These are phyloP conservation scores for Streptanthus diversifolius DNA, from an alignment of 345 rosid species.

Conservation along the genomic window DNA sequence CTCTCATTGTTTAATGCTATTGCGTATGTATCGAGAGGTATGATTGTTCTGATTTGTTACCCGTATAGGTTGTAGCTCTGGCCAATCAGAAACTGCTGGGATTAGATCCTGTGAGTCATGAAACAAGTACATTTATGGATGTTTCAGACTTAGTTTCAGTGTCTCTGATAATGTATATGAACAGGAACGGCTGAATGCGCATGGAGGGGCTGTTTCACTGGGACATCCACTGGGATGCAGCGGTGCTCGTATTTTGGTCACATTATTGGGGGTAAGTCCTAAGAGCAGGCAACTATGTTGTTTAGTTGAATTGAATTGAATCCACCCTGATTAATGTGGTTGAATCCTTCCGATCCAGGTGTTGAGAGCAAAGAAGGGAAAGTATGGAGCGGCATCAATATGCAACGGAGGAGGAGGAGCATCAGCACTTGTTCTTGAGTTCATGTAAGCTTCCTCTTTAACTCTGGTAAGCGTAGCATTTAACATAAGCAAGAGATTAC, in stretches of 20 bases:
- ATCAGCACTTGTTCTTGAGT: conserved; percentile 81
- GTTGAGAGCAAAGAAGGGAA: conserved; percentile 71
- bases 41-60: conserved; percentile 13
- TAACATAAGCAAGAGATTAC: background rate
- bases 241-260: conserved; percentile 88
- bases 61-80: conserved; percentile 74
- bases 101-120: conserved; percentile 71
- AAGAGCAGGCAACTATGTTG: conserved; percentile 6
- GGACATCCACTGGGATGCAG: conserved; percentile 99
- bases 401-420: conserved; percentile 99
- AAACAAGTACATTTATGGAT: background rate
- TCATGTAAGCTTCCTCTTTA: conserved; percentile 53
- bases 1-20: conserved; percentile 7
- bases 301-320: background rate
- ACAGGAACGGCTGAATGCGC: conserved; percentile 72
- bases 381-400: conserved; percentile 70
- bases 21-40: background rate
- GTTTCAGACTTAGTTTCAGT: background rate
- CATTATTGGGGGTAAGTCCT: conserved; percentile 79
- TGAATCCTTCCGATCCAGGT: conserved; percentile 46
- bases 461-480: conserved; percentile 29
- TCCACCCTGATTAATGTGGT: conserved; percentile 2
- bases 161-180: background rate
- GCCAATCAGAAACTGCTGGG: conserved; percentile 76
- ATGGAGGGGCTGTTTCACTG: conserved; percentile 91